Evolutionary conservation across 2,329 filamentous ascomycete species (phyloP).

Genomic region (Colletotrichum higginsianum): DNA sequence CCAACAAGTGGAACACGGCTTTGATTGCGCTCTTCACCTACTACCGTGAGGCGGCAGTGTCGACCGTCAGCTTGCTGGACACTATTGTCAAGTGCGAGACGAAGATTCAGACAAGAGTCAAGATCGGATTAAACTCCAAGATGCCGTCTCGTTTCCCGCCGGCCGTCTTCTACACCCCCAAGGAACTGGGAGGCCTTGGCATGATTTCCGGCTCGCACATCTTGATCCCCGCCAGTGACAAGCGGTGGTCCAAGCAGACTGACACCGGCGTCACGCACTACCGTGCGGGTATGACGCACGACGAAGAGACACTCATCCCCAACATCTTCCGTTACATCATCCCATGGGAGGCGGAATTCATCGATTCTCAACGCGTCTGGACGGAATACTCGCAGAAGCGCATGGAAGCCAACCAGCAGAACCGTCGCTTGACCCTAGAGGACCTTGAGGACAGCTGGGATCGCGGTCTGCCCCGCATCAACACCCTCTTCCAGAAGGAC

Average conservation of each 20-base stretch:
- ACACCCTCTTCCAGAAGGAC: constrained; percentile 99
- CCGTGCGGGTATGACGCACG: constrained; percentile 96
- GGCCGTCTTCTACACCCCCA: constrained; percentile 98
- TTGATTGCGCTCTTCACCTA: constrained; percentile 98
- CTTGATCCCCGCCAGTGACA: constrained; percentile 95
- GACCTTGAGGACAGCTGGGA: constrained; percentile 99
- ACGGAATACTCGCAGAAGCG: constrained; percentile 99
- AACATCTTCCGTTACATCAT: constrained; percentile 99
- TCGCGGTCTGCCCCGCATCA: constrained; percentile 95
- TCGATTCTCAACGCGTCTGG: constrained; percentile 98
- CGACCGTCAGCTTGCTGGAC: constrained; percentile 92
- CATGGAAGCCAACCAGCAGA: constrained; percentile 96
- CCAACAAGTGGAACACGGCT: constrained; percentile 99
- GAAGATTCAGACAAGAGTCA: constrained; percentile 98
- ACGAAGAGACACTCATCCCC: constrained; percentile 96
- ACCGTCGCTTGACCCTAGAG: constrained; percentile 92
- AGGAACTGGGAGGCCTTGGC: constrained; percentile 94
- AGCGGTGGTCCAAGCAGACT: constrained; percentile 98
- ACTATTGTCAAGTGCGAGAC: constrained; percentile 99
- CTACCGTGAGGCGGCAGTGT: constrained; percentile 97
- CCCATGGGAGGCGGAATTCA: constrained; percentile 98
- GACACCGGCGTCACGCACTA: constrained; percentile 98
- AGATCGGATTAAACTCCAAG: constrained; percentile 98
- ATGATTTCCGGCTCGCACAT: constrained; percentile 99
- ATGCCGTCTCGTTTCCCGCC: constrained; percentile 99